Base-by-base conservation (phyloP, 108 stramenopile genomes). In the Pseudonitzschia pungens region DNA sequence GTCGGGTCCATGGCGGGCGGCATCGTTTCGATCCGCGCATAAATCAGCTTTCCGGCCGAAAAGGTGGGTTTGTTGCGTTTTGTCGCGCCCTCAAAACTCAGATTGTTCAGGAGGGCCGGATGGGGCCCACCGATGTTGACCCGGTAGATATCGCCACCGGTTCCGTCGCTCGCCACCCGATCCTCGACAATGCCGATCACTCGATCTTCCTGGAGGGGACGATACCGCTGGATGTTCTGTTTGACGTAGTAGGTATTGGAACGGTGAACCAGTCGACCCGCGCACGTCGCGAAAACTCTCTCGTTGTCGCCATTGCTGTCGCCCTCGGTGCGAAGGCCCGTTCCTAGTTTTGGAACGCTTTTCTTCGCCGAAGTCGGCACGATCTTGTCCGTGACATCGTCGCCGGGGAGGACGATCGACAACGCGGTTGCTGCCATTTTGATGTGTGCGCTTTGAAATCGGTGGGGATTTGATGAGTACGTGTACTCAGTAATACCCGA, bases 131-230 rank as follows among this genome's bases (percentile, higher is more conserved):
- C 87, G n/a, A 94, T 85, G 41, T 89, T 77, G 59, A 94, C 82
- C 12, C 90, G 77, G 71, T 90, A 89, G 29, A 87, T 78, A 67
- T 94, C 93, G 22, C 86, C 86, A n/a, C 87, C 86, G 10, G 73
- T 72, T 1, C 81, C 81, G 59, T 86, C 86, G 41, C 63, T 80
- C n/a, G 83, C 85, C 45, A 84, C 79, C 48, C 89, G 84, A 71
- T 94, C 93, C 81, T 90, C 86, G 21, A 94, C 87, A 22, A 94
- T 88, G 4, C 89, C 93, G 31, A 94, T 74, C 36, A 94, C 86
- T 21, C 93, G 82, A 77, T 94, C 93, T 60, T 88, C 87, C 24
- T 84, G 55, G 16, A 71, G 36, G 27, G 87, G 82, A 36, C 70
- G 59, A 67, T 88, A 88, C 1, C 84, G 76, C 45, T 77, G 50